Conservation (phyloP, 371 early-diverging fungal species). For the Mucor ambiguus region DNA sequence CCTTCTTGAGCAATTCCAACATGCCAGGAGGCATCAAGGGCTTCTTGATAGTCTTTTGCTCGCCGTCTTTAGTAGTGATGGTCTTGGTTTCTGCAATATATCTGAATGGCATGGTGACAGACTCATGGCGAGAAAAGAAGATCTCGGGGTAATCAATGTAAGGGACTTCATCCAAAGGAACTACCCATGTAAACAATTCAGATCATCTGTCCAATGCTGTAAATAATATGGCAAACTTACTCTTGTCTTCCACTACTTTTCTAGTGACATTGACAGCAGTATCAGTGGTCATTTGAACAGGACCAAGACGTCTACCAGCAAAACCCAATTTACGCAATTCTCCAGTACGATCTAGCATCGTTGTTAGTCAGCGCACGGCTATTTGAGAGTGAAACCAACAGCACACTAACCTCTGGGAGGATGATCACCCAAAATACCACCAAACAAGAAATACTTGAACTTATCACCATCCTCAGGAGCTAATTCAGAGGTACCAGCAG, state of each 20-base stretch:
- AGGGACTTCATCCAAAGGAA: conserved; percentile 63
- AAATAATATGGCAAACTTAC: conserved; percentile 31
- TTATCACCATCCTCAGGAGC: conserved; percentile 69
- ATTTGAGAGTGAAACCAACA: no score
- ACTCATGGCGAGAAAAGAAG: conserved; percentile 67
- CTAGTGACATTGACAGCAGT: conserved; percentile 68
- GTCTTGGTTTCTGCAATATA: conserved; percentile 56
- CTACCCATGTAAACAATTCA: conserved; percentile 22
- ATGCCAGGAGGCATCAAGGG: conserved; percentile 81
- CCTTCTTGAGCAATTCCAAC: conserved; percentile 72
- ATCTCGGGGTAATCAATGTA: conserved; percentile 81
- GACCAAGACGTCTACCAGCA: conserved; percentile 76
- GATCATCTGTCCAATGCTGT: background rate
- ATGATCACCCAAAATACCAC: conserved; percentile 78
- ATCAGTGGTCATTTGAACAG: conserved; percentile 79
- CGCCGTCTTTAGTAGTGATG: conserved; percentile 51
- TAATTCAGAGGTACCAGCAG: conserved; percentile 60
- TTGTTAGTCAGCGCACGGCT: background rate
- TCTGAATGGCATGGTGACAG: conserved; percentile 77
- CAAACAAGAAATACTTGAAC: conserved; percentile 79
- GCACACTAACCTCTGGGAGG: conserved; percentile 62
- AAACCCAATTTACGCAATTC: conserved; percentile 76
- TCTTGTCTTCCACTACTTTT: conserved; percentile 58
- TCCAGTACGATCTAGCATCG: conserved; percentile 69
- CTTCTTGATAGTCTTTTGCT: conserved; percentile 54